A percentile compares a stretch with the other conserved stretches of the same genome.
Evolutionary conservation across 1,139 yeast genomes (phyloP).

Genomic region (Zygotorulaspora mrakii): DNA sequence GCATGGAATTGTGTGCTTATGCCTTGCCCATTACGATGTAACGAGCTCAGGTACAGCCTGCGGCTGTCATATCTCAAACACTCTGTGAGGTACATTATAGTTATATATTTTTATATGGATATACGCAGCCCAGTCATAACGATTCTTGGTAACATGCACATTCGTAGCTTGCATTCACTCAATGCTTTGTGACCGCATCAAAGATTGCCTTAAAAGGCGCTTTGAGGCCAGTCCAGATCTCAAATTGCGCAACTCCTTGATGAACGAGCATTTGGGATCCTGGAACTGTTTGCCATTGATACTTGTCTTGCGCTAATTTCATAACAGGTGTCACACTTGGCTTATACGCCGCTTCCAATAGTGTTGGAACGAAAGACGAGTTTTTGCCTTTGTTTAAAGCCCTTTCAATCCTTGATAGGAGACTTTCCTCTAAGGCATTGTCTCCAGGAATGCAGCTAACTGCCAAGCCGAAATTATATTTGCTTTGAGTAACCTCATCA

Average conservation of each 20-base stretch:
- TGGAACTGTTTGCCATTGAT: conserved; percentile 69
- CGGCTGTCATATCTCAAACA: no score
- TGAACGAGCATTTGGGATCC: conserved; percentile 90
- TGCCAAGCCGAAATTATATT: conserved; percentile 52
- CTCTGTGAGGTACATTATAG: no score
- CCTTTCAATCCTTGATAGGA: conserved; percentile 47
- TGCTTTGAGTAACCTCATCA: conserved; percentile 41
- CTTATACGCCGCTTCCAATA: conserved; percentile 91
- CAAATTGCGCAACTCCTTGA: conserved; percentile 88
- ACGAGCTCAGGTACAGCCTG: no score
- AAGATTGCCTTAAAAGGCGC: conserved; percentile 62
- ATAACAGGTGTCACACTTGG: conserved; percentile 82
- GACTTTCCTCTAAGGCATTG: conserved; percentile 56
- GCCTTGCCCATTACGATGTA: no score
- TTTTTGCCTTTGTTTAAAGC: conserved; percentile 41
- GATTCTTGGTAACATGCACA: neutral
- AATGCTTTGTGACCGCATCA: conserved; percentile 48
- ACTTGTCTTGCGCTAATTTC: conserved; percentile 61
- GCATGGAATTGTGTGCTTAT: no score
- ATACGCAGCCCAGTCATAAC: neutral
- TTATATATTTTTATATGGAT: no score
- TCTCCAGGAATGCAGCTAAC: conserved; percentile 92
- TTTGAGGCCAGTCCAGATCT: conserved; percentile 65
- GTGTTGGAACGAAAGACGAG: conserved; percentile 47
- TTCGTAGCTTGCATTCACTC: neutral